Evolutionary conservation across 805 yeast genomes (phyloP).

Genomic region (Suhomyces xylopsoci): DNA sequence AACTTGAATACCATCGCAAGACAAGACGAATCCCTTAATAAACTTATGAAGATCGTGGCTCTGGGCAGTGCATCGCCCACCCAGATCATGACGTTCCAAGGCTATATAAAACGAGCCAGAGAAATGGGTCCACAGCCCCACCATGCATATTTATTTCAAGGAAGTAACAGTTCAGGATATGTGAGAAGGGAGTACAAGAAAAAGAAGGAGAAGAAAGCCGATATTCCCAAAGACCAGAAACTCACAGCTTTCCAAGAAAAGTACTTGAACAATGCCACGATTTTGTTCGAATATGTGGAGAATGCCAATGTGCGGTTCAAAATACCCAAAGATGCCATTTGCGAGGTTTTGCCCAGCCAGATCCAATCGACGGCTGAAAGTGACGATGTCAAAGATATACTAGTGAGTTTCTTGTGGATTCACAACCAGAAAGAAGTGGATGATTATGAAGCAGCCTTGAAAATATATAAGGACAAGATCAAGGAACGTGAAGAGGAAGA

Average conservation of each 20-base stretch:
- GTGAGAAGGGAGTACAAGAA: slow-evolving; percentile 9
- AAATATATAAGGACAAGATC: slow-evolving; percentile 25
- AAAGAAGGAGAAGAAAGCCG: slow-evolving; percentile 7
- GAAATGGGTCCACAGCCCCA: slow-evolving; percentile 62
- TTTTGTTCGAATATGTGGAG: slow-evolving; percentile 84
- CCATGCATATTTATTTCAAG: slow-evolving; percentile 29
- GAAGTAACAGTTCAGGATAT: background rate
- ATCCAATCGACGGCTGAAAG: slow-evolving; percentile 5
- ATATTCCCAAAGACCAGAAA: slow-evolving; percentile 47
- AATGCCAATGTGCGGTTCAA: slow-evolving; percentile 69
- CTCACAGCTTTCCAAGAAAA: slow-evolving; percentile 76
- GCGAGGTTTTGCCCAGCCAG: slow-evolving; percentile 48
- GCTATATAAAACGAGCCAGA: slow-evolving; percentile 73
- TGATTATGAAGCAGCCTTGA: slow-evolving; percentile 37
- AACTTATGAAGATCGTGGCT: slow-evolving; percentile 83
- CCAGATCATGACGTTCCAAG: slow-evolving; percentile 77
- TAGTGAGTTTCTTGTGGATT: slow-evolving; percentile 48
- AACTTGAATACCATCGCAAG: slow-evolving; percentile 82
- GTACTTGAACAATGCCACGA: slow-evolving; percentile 62
- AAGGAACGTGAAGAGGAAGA: slow-evolving; percentile 23
- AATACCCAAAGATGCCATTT: slow-evolving; percentile 72
- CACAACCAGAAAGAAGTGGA: slow-evolving; percentile 52
- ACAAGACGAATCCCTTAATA: slow-evolving; percentile 60
- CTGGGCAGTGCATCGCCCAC: slow-evolving; percentile 70
- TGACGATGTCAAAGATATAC: slow-evolving; percentile 33